Evolutionary conservation across 192 early-diverging fungal species (phyloP).

Genomic region (Chytriomyces confervae): DNA sequence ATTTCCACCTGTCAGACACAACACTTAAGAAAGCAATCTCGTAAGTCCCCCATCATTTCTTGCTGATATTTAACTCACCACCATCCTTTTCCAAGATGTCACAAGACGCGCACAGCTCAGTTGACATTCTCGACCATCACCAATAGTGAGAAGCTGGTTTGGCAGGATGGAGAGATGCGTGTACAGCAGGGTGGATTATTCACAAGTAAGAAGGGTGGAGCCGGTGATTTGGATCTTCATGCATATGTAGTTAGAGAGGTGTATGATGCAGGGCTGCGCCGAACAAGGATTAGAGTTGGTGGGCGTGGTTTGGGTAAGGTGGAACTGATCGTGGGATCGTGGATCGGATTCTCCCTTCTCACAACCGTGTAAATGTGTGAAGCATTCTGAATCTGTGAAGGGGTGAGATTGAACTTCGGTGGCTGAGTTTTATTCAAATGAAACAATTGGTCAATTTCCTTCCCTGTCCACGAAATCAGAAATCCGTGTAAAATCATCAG

Average conservation of each 20-base stretch:
- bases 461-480: too few species aligned
- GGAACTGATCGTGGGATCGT: slow-evolving; percentile 8
- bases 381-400: too few species aligned
- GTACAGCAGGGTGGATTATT: background rate
- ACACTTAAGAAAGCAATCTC: background rate
- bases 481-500: too few species aligned
- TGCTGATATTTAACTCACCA: too few species aligned
- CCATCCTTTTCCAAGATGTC: background rate
- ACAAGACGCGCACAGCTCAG: background rate
- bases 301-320: slow-evolving; percentile 22
- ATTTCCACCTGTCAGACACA: background rate
- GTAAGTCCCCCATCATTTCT: background rate
- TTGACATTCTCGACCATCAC: slow-evolving; percentile 22
- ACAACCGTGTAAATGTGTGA: background rate
- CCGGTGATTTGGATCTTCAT: slow-evolving; percentile 14
- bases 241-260: slow-evolving; percentile 13
- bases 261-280: background rate
- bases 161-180: slow-evolving; percentile 22
- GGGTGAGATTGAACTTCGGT: slow-evolving; percentile 10
- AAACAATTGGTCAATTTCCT: too few species aligned
- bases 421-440: background rate
- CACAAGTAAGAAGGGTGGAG: too few species aligned
- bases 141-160: slow-evolving; percentile 12
- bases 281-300: slow-evolving; percentile 15
- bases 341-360: background rate